Base-by-base conservation (phyloP, 768 basidiomycete species). In the Lyophyllum decastes region DNA sequence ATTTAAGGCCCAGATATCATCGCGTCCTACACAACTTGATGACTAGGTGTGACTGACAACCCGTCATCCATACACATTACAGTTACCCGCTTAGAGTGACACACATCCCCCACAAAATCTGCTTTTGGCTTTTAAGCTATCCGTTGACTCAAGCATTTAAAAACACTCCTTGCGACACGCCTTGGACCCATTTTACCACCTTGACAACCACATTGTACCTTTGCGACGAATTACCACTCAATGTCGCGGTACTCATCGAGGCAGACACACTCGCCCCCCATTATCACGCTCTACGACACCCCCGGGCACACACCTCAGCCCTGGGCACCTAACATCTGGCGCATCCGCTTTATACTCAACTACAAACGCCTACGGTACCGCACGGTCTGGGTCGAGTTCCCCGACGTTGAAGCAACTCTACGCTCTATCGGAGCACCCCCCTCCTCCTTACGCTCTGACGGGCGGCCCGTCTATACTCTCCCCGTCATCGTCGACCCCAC, bases 241-340 rank as follows among this genome's bases (percentile, higher is more conserved):
- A 59, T 65, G 59, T 67, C 64, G 54, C 51, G 57, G 51, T 64
- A 65, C 48, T 59, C 62, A 17, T 49, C 56, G 38, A 49, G 54
- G 30, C 61, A 67, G 16, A 58, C 59, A 30, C 58, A 61, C 44
- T 63, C 68, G 24, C 72, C 72, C 19, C 82, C 85, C 12, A 71
- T 75, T 47, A 86, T 91, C 58, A 83, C 76, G 16, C 74, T 91
- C 16, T 91, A 89, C 66, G 89, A 91, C 60, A 77, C 86, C 21
- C 84, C 80, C 33, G 85, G 87, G 10, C 76, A 76, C 49, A 78
- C 76, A 9, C 76, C 84, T 1, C 84, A 87, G 52, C 80, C 88
- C n/a, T 91, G 89, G 89, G 85, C 85, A 51, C 89, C 89, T 26
- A 88, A 88, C 60, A 79, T 87, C 26, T 90, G 89, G 89, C 78